These are phyloP conservation scores for Pseudogymnoascus pannorum DNA, from an alignment of 2,329 filamentous ascomycete species.

Conservation along the genomic window DNA sequence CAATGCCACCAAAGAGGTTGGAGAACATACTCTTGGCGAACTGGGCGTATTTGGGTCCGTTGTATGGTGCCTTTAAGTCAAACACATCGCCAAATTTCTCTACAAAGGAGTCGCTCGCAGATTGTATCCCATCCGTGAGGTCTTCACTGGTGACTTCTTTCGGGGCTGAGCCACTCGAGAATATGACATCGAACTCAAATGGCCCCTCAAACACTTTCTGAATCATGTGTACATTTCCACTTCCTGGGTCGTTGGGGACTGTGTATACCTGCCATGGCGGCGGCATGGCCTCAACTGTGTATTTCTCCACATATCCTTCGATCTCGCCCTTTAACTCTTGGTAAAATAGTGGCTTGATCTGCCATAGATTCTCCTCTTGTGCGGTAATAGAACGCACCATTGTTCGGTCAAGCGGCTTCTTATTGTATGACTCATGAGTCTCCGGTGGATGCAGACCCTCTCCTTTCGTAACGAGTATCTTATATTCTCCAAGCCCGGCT, in stretches of 20 bases:
- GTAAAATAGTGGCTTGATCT: conserved; percentile 65
- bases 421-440: conserved; percentile 57
- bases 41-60: conserved; percentile 60
- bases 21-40: conserved; percentile 91
- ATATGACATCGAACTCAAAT: conserved; percentile 91
- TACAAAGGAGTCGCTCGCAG: conserved; percentile 60
- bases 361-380: conserved; percentile 69
- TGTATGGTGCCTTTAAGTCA: conserved; percentile 68
- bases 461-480: conserved; percentile 68
- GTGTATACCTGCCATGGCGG: conserved; percentile 83
- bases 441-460: conserved; percentile 53
- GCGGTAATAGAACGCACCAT: conserved; percentile 65
- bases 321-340: conserved; percentile 56
- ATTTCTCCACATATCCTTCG: conserved; percentile 50
- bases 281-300: conserved; percentile 59
- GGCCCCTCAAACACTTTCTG: conserved; percentile 86
- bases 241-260: conserved; percentile 58
- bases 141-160: conserved; percentile 51
- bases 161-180: conserved; percentile 66
- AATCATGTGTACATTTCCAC: conserved; percentile 77
- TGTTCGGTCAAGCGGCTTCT: conserved; percentile 69
- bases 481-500: conserved; percentile 68
- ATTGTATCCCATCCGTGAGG: conserved; percentile 62
- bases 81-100: conserved; percentile 68
- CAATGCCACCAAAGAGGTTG: conserved; percentile 87